These are phyloP conservation scores for Gynochthodes officinalis DNA, from an alignment of 257 asterid species.

Conservation along the genomic window DNA sequence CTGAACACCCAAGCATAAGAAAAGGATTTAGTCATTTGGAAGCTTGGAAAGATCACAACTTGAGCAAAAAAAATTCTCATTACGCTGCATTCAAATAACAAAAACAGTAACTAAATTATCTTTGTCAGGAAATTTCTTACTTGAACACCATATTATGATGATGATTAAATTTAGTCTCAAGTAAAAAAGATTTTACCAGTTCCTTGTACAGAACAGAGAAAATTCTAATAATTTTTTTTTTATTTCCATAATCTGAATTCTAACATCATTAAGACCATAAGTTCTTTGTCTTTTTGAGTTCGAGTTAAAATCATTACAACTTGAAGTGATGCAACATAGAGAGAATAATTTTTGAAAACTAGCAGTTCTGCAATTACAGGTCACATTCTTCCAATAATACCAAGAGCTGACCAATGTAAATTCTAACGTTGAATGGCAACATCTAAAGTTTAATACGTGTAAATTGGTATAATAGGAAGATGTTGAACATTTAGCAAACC, in stretches of 20 bases:
- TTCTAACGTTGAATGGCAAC: neutral
- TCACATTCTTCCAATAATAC: neutral
- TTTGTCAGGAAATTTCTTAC: neutral
- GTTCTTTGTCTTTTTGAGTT: neutral
- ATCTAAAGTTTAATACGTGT: neutral
- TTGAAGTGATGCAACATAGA: neutral
- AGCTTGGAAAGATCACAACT: neutral
- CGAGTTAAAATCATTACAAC: neutral
- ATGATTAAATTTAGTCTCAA: neutral
- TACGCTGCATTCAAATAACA: neutral
- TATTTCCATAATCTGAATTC: neutral
- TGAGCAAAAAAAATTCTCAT: neutral
- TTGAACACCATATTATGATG: neutral
- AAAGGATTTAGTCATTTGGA: neutral
- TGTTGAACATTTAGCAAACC: slow-evolving; percentile 38
- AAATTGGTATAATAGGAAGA: neutral
- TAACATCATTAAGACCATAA: neutral
- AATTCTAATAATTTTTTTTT: neutral
- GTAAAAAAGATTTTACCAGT: neutral
- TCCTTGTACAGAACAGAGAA: neutral
- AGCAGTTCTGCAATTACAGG: neutral
- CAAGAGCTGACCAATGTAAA: neutral
- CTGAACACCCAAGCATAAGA: slow-evolving; percentile 26
- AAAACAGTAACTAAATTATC: neutral
- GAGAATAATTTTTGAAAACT: neutral